phyloP scores from a whole-genome alignment of 257 asterid genomes.

The Thymus quinquecostatus region DNA sequence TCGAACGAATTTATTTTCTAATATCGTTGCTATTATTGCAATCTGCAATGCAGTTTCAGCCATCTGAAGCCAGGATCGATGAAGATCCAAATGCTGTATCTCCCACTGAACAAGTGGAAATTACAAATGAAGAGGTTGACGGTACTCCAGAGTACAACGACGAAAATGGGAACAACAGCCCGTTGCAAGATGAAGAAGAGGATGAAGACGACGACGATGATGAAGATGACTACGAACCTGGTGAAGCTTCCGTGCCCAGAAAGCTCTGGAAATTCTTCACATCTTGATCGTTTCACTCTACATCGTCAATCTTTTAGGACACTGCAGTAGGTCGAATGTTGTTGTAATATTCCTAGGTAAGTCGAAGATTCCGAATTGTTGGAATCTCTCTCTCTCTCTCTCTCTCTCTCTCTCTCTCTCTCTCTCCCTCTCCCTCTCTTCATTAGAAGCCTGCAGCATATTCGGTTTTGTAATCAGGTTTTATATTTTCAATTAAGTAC shows the following conservation, averaged over 20 bases:
- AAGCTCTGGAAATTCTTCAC: conserved; percentile 89
- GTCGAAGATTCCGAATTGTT: conserved; percentile 16
- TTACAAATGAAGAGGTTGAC: conserved; percentile 46
- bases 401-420: neutral
- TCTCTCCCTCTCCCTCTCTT: too few species aligned
- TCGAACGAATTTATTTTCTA: neutral
- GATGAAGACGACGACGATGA: conserved; percentile 38
- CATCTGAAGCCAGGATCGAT: conserved; percentile 31
- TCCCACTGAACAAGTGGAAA: conserved; percentile 35
- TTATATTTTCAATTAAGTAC: neutral
- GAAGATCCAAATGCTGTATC: conserved; percentile 33
- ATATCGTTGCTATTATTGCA: conserved; percentile 1
- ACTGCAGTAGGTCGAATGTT: conserved; percentile 6
- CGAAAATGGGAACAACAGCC: conserved; percentile 52
- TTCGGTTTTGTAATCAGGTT: conserved; percentile 26
- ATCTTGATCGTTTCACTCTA: conserved; percentile 28
- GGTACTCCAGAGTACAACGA: conserved; percentile 50
- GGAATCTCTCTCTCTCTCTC: conserved; percentile 13
- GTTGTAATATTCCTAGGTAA: conserved; percentile 22
- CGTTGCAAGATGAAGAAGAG: conserved; percentile 35
- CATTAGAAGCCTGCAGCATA: conserved; percentile 24
- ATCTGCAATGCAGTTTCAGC: conserved; percentile 48
- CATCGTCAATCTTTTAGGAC: conserved; percentile 16
- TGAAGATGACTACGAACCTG: conserved; percentile 50
- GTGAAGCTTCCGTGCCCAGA: conserved; percentile 60